Conservation (phyloP, 129 eudicot species). For the Silybum marianum region DNA sequence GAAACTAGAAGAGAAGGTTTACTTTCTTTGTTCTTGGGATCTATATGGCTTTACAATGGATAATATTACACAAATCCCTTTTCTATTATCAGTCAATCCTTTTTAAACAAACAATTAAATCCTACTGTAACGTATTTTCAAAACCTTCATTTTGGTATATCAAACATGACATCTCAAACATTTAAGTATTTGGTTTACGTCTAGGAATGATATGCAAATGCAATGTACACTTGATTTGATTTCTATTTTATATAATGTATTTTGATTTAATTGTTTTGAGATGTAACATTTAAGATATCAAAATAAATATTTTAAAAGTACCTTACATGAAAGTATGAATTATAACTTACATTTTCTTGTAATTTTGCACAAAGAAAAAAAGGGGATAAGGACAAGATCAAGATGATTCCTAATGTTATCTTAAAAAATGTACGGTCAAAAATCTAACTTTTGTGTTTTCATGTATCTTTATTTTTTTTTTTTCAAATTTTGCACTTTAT, state of each 20-base stretch:
- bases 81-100: neutral
- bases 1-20: conserved; percentile 73
- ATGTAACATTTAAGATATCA: too few species aligned
- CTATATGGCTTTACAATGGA: neutral
- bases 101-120: neutral
- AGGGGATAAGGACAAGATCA: too few species aligned
- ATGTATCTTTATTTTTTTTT: neutral
- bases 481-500: neutral
- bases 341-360: too few species aligned
- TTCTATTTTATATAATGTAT: too few species aligned
- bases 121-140: neutral
- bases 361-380: too few species aligned
- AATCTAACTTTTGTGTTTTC: neutral
- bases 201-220: too few species aligned
- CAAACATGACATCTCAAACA: too few species aligned
- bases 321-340: neutral
- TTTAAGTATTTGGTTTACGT: too few species aligned
- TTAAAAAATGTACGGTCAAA: neutral
- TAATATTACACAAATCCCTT: neutral
- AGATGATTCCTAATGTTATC: neutral
- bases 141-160: neutral
- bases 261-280: too few species aligned
- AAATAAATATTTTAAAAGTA: too few species aligned
- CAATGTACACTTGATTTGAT: neutral
- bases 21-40: neutral